Evolutionary conservation across 1,284 basidiomycete genomes (phyloP), one percentile per base, ranked within the genome.

Genomic region (Malassezia sympodialis): DNA sequence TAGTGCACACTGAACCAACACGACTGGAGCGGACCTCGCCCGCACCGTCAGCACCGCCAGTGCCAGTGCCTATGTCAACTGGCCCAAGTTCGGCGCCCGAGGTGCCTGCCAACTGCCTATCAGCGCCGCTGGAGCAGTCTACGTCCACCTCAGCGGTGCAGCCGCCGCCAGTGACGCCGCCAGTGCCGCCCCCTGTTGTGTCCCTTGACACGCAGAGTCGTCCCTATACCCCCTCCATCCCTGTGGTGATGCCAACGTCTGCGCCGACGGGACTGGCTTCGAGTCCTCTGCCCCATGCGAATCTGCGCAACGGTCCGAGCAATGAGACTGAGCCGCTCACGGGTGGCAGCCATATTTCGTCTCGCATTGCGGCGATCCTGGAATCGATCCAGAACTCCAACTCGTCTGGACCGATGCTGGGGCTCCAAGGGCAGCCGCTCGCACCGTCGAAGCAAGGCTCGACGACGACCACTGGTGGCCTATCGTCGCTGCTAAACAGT

Each of bases 191-290:
- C 7, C 26, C 48, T 4, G 23, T 28, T 4, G 26, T 30, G 14
- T 23, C 46, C 7, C 5, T 28, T 21, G 17, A 8, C n/a, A 26
- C 46, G 23, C 27, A 31, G 14, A 39, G 34, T 49, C 48, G 49
- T 4, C 44, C 42, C 3, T 57, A 57, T 57, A 57, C 55, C 49
- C 55, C 55, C 12, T 51, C 50, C 42, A 57, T 57, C 14, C 55
- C 54, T 12, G 42, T 49, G 34, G 39, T 34, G 14, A 27, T 28
- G 1, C 23, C 46, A 17, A 23, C 27, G 12, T 15, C 35, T 14
- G 17, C 32, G 7, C 27, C 46, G 15, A 24, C 34, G 27, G n/a
- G 19, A 8, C 8, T 21, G 4, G 27, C 32, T 14, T 19, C 31
- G 19, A 39, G 19, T 17, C 14, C 46, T 17, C 8, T 37, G 27